Evolutionary conservation across 768 basidiomycete genomes (phyloP).

Genomic region (Mycena floridula): DNA sequence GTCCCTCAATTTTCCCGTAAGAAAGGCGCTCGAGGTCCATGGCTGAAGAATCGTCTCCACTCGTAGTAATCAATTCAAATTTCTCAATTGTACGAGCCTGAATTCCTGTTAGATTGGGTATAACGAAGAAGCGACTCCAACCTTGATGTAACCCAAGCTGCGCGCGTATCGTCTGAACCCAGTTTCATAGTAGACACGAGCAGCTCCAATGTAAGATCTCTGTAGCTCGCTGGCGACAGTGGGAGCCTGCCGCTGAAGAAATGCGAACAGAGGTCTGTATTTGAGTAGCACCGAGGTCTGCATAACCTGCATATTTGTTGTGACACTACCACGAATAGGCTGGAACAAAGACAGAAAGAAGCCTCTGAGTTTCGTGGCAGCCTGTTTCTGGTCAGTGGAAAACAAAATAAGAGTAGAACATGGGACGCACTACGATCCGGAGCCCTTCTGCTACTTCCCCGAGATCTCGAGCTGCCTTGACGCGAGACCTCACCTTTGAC

Average conservation of each 20-base stretch:
- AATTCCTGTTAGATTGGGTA: slow-evolving; percentile 3
- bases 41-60: slow-evolving; percentile 33
- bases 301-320: slow-evolving; percentile 89
- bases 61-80: slow-evolving; percentile 52
- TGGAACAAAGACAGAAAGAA: slow-evolving; percentile 83
- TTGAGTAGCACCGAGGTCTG: slow-evolving; percentile 85
- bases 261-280: slow-evolving; percentile 75
- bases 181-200: slow-evolving; percentile 92
- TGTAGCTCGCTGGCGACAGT: slow-evolving; percentile 84
- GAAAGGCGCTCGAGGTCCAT: slow-evolving; percentile 53
- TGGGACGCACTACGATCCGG: slow-evolving; percentile 69
- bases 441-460: slow-evolving; percentile 82
- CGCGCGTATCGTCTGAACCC: slow-evolving; percentile 87
- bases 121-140: slow-evolving; percentile 19
- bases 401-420: not conserved
- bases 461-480: slow-evolving; percentile 82
- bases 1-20: slow-evolving; percentile 73
- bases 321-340: slow-evolving; percentile 76
- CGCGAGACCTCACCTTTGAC: slow-evolving; percentile 67
- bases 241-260: slow-evolving; percentile 78
- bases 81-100: slow-evolving; percentile 69
- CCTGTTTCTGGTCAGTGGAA: slow-evolving; percentile 37
- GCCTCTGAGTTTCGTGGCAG: slow-evolving; percentile 79
- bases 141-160: slow-evolving; percentile 75
- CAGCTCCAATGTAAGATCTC: slow-evolving; percentile 75